Evolutionary conservation across 148 eudicot genomes (phyloP).

Genomic region (Talinum fruticosum): DNA sequence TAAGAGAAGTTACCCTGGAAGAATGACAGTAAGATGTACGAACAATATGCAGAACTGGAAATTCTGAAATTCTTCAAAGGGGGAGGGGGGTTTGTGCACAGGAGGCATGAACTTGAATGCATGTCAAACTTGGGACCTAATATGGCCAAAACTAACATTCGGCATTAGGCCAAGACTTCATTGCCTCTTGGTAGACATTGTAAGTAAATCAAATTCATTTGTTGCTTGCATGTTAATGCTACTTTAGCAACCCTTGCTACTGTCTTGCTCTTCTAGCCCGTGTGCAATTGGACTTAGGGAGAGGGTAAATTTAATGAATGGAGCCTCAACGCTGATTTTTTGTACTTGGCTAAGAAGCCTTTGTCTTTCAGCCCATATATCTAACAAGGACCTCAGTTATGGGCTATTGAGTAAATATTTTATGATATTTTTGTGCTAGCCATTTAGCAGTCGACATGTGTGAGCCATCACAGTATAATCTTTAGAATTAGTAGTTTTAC

Average conservation of each 20-base stretch:
- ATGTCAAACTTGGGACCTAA: neutral
- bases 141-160: neutral
- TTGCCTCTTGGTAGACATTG: neutral
- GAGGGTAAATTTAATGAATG: neutral
- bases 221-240: neutral
- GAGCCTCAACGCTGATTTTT: neutral
- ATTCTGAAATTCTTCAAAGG: neutral
- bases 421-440: neutral
- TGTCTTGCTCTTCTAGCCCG: neutral
- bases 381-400: too few species aligned
- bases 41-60: neutral
- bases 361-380: neutral
- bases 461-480: neutral
- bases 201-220: neutral
- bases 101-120: neutral
- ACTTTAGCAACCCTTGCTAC: neutral
- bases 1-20: neutral
- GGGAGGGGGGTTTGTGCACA: neutral
- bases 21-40: too few species aligned
- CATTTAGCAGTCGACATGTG: neutral
- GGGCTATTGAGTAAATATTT: neutral
- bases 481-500: too few species aligned
- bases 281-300: neutral
- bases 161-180: neutral
- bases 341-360: neutral